Conservation (phyloP, 352 stramenopile genomes). For the Globisporangium parvum region DNA sequence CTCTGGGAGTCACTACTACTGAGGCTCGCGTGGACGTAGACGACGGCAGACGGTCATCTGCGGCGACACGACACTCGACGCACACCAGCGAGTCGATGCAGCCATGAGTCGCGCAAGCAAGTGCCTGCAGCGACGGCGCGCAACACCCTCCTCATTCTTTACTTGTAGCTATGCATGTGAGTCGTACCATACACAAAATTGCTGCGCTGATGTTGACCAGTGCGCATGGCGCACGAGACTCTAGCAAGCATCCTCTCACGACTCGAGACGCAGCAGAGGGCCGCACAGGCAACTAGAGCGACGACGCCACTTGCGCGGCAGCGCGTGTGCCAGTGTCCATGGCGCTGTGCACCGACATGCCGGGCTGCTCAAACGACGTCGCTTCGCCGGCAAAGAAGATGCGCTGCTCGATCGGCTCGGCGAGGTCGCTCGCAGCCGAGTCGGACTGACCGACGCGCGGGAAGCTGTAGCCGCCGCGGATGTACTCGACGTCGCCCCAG, state of each 20-base stretch:
- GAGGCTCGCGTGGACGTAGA: background rate
- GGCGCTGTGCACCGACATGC: constrained; percentile 78
- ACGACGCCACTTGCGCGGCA: constrained; percentile 38
- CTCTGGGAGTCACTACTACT: constrained; percentile 16
- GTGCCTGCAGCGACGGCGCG: too few species aligned
- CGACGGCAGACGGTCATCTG: background rate
- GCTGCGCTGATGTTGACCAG: background rate
- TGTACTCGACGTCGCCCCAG: constrained; percentile 63
- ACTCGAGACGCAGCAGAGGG: too few species aligned
- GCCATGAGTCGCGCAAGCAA: background rate
- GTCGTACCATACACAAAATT: background rate
- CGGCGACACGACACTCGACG: background rate
- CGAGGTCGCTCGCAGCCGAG: constrained; percentile 47
- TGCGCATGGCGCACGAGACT: background rate
- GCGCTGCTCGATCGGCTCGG: constrained; percentile 47
- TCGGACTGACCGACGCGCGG: constrained; percentile 68
- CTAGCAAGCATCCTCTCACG: background rate
- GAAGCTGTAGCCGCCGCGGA: constrained; percentile 71
- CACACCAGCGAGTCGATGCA: background rate
- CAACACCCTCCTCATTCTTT: background rate
- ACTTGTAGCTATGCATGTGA: background rate
- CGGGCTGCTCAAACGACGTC: constrained; percentile 73
- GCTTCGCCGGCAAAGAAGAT: constrained; percentile 82
- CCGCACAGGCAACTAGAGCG: constrained; percentile 22
- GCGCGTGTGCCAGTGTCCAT: constrained; percentile 76